Evolutionary conservation across 1,284 basidiomycete genomes (phyloP).

Genomic region (Athelia sp.): DNA sequence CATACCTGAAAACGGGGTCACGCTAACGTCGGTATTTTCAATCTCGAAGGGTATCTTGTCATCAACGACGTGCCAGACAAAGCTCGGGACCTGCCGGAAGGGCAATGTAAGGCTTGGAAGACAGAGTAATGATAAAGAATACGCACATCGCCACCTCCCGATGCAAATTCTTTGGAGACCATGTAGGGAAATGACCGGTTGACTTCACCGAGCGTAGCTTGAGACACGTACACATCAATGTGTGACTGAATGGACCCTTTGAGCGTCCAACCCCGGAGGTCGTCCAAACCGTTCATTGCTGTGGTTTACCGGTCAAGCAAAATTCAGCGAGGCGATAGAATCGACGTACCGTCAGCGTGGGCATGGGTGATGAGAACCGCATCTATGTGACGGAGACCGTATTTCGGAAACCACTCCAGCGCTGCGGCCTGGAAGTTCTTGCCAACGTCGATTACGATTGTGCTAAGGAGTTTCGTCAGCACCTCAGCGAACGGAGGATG

Average conservation of each 20-base stretch:
- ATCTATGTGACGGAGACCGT: slow-evolving; percentile 68
- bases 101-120: slow-evolving; percentile 5
- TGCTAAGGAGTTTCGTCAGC: slow-evolving; percentile 31
- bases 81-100: slow-evolving; percentile 58
- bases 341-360: slow-evolving; percentile 65
- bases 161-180: slow-evolving; percentile 67
- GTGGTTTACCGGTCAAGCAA: slow-evolving; percentile 10
- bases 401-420: slow-evolving; percentile 76
- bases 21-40: slow-evolving; percentile 51
- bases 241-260: slow-evolving; percentile 58
- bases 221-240: slow-evolving; percentile 70
- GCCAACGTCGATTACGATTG: slow-evolving; percentile 75
- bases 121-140: slow-evolving; percentile 2
- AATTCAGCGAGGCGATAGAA: slow-evolving; percentile 5
- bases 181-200: slow-evolving; percentile 74
- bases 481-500: neutral
- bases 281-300: slow-evolving; percentile 84
- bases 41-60: slow-evolving; percentile 60
- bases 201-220: slow-evolving; percentile 60
- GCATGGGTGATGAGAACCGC: slow-evolving; percentile 77
- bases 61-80: slow-evolving; percentile 75
- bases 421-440: slow-evolving; percentile 78
- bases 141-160: slow-evolving; percentile 70
- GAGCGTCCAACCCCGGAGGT: slow-evolving; percentile 79
- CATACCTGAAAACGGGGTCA: slow-evolving; percentile 66